Conservation (phyloP, 495 filamentous ascomycete species). For the Penicillium flavigenum region DNA sequence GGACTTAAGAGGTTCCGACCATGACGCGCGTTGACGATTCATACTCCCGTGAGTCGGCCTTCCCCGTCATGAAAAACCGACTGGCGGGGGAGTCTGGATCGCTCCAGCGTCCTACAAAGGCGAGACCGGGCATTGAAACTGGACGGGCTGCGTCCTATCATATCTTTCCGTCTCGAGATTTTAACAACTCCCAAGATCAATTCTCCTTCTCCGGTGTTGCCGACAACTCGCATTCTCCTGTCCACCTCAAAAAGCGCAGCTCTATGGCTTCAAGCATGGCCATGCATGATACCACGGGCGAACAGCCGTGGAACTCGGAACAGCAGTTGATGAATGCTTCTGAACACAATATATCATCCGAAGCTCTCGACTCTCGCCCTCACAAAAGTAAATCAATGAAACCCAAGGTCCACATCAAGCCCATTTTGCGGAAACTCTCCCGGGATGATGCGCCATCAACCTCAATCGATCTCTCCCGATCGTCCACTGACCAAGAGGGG, state of each 20-base stretch:
- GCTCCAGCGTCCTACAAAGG: conserved; percentile 10
- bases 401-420: conserved; percentile 53
- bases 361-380: conserved; percentile 26
- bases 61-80: conserved; percentile 18
- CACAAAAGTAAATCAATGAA: conserved; percentile 30
- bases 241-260: conserved; percentile 10
- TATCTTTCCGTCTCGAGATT: conserved; percentile 9
- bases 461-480: conserved; percentile 55
- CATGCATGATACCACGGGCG: conserved; percentile 13
- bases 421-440: conserved; percentile 56
- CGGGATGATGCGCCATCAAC: conserved; percentile 45
- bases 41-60: conserved; percentile 22
- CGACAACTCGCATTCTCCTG: conserved; percentile 14
- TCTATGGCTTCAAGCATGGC: conserved; percentile 16
- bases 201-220: conserved; percentile 23
- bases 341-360: conserved; percentile 17
- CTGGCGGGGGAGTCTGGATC: conserved; percentile 17
- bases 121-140: conserved; percentile 7
- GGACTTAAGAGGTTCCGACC: conserved; percentile 13
- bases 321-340: conserved; percentile 15
- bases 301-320: conserved; percentile 16
- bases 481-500: conserved; percentile 55
- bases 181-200: conserved; percentile 17
- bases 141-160: conserved; percentile 10
- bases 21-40: conserved; percentile 30